phyloP scores from a whole-genome alignment of 2,329 filamentous ascomycete species.

The Fusarium fujikuroi region DNA sequence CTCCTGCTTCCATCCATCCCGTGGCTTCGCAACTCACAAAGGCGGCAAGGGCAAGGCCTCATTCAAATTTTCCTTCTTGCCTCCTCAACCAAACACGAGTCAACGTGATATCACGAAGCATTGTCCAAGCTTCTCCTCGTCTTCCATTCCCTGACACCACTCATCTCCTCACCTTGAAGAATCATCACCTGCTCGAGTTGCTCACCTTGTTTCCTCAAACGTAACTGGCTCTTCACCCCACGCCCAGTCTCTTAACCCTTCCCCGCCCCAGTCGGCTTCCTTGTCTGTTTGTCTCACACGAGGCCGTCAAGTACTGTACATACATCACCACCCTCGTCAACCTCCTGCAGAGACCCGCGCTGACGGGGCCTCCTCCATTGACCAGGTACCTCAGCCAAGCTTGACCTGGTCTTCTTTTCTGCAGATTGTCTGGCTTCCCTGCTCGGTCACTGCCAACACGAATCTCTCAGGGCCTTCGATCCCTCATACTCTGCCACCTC shows the following conservation, averaged over 20 bases:
- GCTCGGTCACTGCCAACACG: constrained; percentile 20
- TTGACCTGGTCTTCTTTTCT: constrained; percentile 11
- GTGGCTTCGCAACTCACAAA: neutral
- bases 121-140: constrained; percentile 7
- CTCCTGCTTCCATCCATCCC: constrained; percentile 6
- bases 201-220: constrained; percentile 40
- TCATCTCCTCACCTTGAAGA: constrained; percentile 44
- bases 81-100: constrained; percentile 30
- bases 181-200: constrained; percentile 39
- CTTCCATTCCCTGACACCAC: constrained; percentile 35
- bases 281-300: constrained; percentile 26
- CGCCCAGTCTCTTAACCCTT: constrained; percentile 27
- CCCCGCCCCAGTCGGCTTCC: constrained; percentile 16
- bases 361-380: constrained; percentile 33
- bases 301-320: constrained; percentile 29
- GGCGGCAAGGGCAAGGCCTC: constrained; percentile 19
- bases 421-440: constrained; percentile 22
- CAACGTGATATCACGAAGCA: constrained; percentile 37
- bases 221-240: constrained; percentile 37
- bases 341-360: constrained; percentile 37
- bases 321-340: constrained; percentile 15
- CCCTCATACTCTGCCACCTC: constrained; percentile 32
- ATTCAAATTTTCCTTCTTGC: constrained; percentile 10
- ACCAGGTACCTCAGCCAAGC: constrained; percentile 3
- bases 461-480: constrained; percentile 27